Base-by-base conservation (phyloP, 75 land plant species). In the Pseudotsuga menziesii region DNA sequence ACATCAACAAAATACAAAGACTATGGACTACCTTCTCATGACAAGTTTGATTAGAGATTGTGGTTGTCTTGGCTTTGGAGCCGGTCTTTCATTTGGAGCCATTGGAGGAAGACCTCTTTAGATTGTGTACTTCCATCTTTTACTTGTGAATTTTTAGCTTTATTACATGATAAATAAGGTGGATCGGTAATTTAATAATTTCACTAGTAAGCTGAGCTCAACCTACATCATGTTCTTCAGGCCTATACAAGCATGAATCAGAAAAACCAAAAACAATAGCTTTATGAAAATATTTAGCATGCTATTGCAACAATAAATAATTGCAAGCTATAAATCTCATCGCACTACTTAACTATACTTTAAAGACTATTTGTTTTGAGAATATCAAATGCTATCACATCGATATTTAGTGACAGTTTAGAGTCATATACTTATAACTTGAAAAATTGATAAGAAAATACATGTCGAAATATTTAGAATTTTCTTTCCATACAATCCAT, bases 1-100 rank as follows among this genome's bases (percentile, higher is more conserved):
- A 23, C 9, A 8, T 11, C 9, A 39, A 25, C 17, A n/a, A 41
- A 73, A 73, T 19, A 25, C 5, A 22, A 9, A 41, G 20, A 73
- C 25, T 32, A 22, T 5, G 22, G 56, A 73, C 22, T 66, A 96
- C 99, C 99, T 97, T 90, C 98, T 80, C 95, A 92, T 92, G 25
- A 97, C 99, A 77, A 97, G 91, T 78, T 94, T 94, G 44, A 97
- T 88, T 39, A 97, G 90, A 52, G 99, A 90, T 67, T 97, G 99
- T 61, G 99, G 99, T 5, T 93, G 88, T 71, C 93, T 91, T 60
- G 88, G 80, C 76, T 90, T 91, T 77, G 86, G 81, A 9, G 89
- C 79, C 29, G 88, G 79, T 77, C 95, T 88, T 17, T 91, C 93
- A 71, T 86, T 93, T 48, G 80, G 77, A 32, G 87, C 60, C 78